A percentile compares a stretch with the other conserved stretches of the same genome.
These are phyloP conservation scores for Viridothelium virens DNA, from an alignment of 495 filamentous ascomycete genomes.

Conservation along the genomic window DNA sequence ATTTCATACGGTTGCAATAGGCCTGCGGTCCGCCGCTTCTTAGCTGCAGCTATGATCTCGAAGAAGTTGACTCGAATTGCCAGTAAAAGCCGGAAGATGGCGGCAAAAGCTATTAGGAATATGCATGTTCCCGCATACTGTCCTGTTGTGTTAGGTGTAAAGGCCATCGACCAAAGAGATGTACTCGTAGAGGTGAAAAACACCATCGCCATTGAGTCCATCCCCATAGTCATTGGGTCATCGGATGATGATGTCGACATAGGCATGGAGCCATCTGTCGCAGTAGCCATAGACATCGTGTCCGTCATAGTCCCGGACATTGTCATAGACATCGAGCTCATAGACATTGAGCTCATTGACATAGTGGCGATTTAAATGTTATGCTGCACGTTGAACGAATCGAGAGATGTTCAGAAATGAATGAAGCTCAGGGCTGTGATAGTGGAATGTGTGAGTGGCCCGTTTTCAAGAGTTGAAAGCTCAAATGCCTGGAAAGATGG, in stretches of 20 bases:
- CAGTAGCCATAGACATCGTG: constrained; percentile 12
- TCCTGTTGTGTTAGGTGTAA: not conserved
- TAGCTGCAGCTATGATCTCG: not conserved
- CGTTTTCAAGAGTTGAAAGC: constrained; percentile 5
- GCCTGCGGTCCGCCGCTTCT: not conserved
- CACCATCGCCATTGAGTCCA: constrained; percentile 26
- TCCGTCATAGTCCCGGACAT: not conserved
- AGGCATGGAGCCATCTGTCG: constrained; percentile 3
- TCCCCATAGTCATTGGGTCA: not conserved
- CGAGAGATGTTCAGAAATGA: constrained; percentile 8
- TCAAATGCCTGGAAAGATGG: constrained; percentile 1
- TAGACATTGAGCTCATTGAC: constrained; percentile 4
- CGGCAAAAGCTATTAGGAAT: constrained; percentile 68
- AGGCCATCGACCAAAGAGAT: constrained; percentile 56
- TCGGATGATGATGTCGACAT: constrained; percentile 12
- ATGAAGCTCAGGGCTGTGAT: not conserved
- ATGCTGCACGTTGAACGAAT: not conserved
- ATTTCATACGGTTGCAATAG: not conserved
- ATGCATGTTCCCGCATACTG: constrained; percentile 78
- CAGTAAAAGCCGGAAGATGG: constrained; percentile 57
- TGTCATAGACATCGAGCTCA: constrained; percentile 17
- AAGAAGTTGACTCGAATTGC: constrained; percentile 37
- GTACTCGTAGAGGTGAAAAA: constrained; percentile 62
- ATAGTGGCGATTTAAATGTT: not conserved
- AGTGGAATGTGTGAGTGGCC: not conserved